Base-by-base conservation (phyloP, 1,284 basidiomycete genomes). In the Cutaneotrichosporon sp. region DNA sequence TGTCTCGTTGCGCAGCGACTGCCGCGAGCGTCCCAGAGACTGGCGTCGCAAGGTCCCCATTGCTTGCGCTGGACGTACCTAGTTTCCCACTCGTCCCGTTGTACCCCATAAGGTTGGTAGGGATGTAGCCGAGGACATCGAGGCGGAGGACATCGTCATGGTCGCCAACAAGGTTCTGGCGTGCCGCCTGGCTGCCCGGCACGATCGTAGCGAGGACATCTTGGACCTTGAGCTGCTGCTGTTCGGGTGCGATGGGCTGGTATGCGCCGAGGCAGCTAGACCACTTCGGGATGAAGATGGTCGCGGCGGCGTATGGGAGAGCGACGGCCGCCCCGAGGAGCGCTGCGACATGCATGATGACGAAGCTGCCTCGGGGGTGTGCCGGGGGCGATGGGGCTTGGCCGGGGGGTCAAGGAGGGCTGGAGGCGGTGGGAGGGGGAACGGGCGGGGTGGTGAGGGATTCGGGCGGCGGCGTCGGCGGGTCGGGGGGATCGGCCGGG, bases 121-220 rank as follows among this genome's bases (percentile, higher is more conserved):
- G 67, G 3, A 69, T 64, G 5, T 51, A 63, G 0, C 80, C 79
- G 13, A 80, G 45, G 25, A 80, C 49, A 49, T 80, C 72, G n/a
- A 81, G 58, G 53, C 79, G 59, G 16, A 81, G 63, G 1, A 80
- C 76, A 59, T 69, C 60, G 47, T 70, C 64, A 20, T 75, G 77
- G 9, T 65, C 66, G 10, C 72, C 75, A 3, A 63, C 45, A 18
- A 80, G 64, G 1, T 72, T 73, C 22, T 71, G 70, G 20, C 62
- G 69, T 25, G 79, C 76, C 45, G 82, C 81, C 24, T 72, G 63
- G 14, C 67, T 47, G 1, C 67, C 71, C 2, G 84, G 77, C 4
- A 87, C 80, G 58, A 91, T 82, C 73, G 92, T 88, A 14, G 87
- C 89, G 72, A 89, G 92, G 49, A 92, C 86, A 25, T 83, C 83